Base-by-base conservation (phyloP, 208 protist species). In the Strigomonas galati region DNA sequence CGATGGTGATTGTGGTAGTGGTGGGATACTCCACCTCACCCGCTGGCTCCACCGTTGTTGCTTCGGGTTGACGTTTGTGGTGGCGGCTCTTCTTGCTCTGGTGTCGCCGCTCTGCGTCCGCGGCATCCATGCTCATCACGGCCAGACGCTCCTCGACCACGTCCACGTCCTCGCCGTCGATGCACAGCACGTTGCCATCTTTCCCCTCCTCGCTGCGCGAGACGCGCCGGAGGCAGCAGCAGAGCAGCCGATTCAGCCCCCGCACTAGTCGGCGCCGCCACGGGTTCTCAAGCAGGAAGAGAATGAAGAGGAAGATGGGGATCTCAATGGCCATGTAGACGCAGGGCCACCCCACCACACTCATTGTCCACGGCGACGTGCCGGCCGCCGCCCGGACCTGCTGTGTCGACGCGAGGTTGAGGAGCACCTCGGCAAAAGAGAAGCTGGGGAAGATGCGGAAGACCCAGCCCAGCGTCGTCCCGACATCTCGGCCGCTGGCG, bases 391-490 rank as follows among this genome's bases (percentile, higher is more conserved):
- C 69, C 31, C 74, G 74, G 55, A 81, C 26, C 70, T 72, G 23
- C 21, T 71, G 48, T 52, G 54, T 55, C 40, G 69, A 23, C 3
- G 82, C 68, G 12, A 95, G 71, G 55, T 81, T 84, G 70, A 82
- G 67, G 73, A 95, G 87, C 37, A 82, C 86, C 65, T 95, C 86
- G 30, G 84, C 78, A 26, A 93, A 70, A 62, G 78, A 91, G 73
- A 81, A 95, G 53, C 72, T 76, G 21, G 90, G 90, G 43, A 92
- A 67, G 17, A 91, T 27, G 17, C 87, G 84, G 71, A 89, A 93
- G 53, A 79, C 46, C 71, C 78, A 88, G 2, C 69, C 58, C 27
- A 94, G 60, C 9, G 61, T 65, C 17, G 74, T 62, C 19, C 68
- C 70, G 6, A 77, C 72, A 1, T 78, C 37, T 53, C 88, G 56